A percentile compares a stretch with the other conserved stretches of the same genome.
phyloP scores from a whole-genome alignment of 768 basidiomycete genomes.

The Obba rivulosa region DNA sequence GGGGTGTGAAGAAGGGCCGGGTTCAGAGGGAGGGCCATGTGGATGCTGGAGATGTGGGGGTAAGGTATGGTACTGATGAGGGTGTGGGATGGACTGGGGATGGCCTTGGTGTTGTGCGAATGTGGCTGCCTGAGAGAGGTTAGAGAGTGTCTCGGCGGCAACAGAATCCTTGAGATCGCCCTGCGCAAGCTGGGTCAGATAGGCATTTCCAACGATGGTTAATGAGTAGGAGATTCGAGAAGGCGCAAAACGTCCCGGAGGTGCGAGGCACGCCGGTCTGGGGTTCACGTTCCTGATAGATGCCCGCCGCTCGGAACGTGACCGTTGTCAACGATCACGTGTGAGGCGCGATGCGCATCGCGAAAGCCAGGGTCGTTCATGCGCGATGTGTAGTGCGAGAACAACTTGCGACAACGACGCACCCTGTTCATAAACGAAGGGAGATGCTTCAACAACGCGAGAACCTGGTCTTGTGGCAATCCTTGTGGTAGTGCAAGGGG shows the following conservation, averaged over 20 bases:
- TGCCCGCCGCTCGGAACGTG: constrained; percentile 15
- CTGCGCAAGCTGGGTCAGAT: constrained; percentile 21
- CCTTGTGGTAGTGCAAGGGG: constrained; percentile 9
- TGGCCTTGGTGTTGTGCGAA: constrained; percentile 16
- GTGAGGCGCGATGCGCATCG: constrained; percentile 11
- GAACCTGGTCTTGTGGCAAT: constrained; percentile 53
- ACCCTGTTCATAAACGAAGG: constrained; percentile 51
- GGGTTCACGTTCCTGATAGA: constrained; percentile 9
- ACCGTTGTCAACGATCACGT: constrained; percentile 19
- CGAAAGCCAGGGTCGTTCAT: background rate
- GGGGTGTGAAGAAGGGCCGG: constrained; percentile 27
- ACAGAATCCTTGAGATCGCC: constrained; percentile 52
- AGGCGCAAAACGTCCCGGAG: background rate
- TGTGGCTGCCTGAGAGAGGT: constrained; percentile 43
- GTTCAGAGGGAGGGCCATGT: constrained; percentile 13
- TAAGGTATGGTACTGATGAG: constrained; percentile 14
- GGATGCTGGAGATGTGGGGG: constrained; percentile 8
- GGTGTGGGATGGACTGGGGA: constrained; percentile 6
- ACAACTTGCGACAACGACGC: constrained; percentile 11
- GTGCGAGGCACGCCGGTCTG: constrained; percentile 2
- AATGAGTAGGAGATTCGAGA: constrained; percentile 1
- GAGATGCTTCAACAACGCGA: constrained; percentile 51
- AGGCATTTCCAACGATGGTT: background rate
- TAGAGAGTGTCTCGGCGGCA: constrained; percentile 53
- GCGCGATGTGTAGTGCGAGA: background rate